A percentile compares a stretch with the other conserved stretches of the same genome.
Conservation (phyloP, 1,284 basidiomycete species). For the Agaricales sp. region DNA sequence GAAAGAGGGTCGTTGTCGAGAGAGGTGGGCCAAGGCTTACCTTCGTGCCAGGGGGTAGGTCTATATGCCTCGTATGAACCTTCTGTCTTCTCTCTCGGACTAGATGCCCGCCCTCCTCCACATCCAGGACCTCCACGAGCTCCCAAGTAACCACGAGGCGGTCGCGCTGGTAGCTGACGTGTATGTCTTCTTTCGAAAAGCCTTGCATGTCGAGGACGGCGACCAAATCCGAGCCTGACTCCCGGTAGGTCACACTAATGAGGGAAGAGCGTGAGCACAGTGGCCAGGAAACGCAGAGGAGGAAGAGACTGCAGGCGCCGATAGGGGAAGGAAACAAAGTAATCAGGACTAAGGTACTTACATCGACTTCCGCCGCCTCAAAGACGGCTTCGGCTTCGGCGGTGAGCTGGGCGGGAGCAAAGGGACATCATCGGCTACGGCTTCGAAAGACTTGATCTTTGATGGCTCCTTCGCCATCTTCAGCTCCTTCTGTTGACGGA, state of each 20-base stretch:
- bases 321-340: slow-evolving; percentile 5
- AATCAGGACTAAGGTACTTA: too few relatives aligned
- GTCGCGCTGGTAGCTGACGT: slow-evolving; percentile 57
- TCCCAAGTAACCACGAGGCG: slow-evolving; percentile 62
- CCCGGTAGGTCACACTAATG: slow-evolving; percentile 50
- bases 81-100: slow-evolving; percentile 52
- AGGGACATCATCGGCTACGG: slow-evolving; percentile 16
- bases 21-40: slow-evolving; percentile 16
- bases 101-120: slow-evolving; percentile 45
- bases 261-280: slow-evolving; percentile 10
- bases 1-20: neutral
- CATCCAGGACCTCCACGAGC: slow-evolving; percentile 43
- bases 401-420: slow-evolving; percentile 3
- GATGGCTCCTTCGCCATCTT: slow-evolving; percentile 52
- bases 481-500: slow-evolving; percentile 50
- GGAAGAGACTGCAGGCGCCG: slow-evolving; percentile 5
- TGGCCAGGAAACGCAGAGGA: slow-evolving; percentile 10
- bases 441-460: slow-evolving; percentile 57
- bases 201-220: slow-evolving; percentile 49
- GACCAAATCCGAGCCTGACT: slow-evolving; percentile 25
- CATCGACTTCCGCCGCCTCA: slow-evolving; percentile 49
- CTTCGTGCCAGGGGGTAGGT: slow-evolving; percentile 36
- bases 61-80: slow-evolving; percentile 25
- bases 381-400: slow-evolving; percentile 17
- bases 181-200: slow-evolving; percentile 58